phyloP scores from a whole-genome alignment of 2,329 filamentous ascomycete genomes.

The Karstenula rhodostoma region DNA sequence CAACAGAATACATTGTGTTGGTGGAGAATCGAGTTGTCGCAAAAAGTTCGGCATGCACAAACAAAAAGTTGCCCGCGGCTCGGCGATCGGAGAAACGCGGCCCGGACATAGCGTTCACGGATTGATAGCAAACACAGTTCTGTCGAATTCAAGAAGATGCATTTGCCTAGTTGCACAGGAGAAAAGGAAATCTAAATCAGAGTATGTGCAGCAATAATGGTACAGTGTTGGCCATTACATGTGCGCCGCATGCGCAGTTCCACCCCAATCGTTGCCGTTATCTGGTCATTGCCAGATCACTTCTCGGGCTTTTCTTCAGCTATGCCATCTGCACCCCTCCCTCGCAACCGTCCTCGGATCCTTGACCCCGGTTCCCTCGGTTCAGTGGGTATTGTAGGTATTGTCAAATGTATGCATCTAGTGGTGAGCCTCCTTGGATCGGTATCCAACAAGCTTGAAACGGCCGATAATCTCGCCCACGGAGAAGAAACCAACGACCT shows the following conservation, averaged over 20 bases:
- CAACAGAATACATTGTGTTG: constrained; percentile 6
- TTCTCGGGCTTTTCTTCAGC: not conserved
- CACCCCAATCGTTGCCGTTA: constrained; percentile 19
- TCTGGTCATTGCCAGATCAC: constrained; percentile 19
- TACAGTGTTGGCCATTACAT: constrained; percentile 43
- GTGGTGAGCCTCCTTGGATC: constrained; percentile 46
- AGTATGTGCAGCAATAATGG: constrained; percentile 49
- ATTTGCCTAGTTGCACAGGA: constrained; percentile 46
- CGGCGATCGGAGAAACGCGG: constrained; percentile 28
- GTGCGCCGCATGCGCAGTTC: constrained; percentile 29
- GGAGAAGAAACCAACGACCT: constrained; percentile 96
- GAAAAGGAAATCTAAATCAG: constrained; percentile 48
- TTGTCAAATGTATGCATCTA: constrained; percentile 28
- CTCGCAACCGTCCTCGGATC: not conserved
- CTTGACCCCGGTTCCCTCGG: constrained; percentile 2
- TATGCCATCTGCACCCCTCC: not conserved
- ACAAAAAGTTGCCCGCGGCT: constrained; percentile 30
- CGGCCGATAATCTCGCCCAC: constrained; percentile 96
- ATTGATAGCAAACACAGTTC: not conserved
- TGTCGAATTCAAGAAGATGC: constrained; percentile 25
- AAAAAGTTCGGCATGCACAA: constrained; percentile 25
- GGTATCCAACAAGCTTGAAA: constrained; percentile 93
- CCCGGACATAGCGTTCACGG: constrained; percentile 17
- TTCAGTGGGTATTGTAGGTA: constrained; percentile 15
- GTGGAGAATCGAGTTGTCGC: constrained; percentile 8